Evolutionary conservation across 805 yeast species (phyloP).

Genomic region (Barnettozyma siamensis): DNA sequence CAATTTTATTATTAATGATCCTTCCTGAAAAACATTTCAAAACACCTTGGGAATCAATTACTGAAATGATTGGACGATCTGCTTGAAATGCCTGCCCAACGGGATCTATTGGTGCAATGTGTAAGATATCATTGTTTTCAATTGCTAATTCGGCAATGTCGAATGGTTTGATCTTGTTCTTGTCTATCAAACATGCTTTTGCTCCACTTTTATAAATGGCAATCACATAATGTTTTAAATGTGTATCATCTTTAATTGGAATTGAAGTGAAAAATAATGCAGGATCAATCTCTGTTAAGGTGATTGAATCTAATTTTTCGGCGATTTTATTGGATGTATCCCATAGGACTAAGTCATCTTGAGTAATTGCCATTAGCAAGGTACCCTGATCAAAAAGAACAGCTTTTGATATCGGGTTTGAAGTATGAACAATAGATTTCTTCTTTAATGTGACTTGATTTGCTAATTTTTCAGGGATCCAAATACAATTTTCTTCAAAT

Average conservation of each 20-base stretch:
- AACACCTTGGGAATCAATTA: slow-evolving; percentile 48
- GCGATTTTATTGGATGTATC: slow-evolving; percentile 38
- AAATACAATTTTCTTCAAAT: slow-evolving; percentile 55
- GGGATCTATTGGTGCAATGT: slow-evolving; percentile 61
- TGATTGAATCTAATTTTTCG: slow-evolving; percentile 11
- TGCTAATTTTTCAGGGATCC: slow-evolving; percentile 42
- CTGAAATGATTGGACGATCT: slow-evolving; percentile 43
- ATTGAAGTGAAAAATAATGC: slow-evolving; percentile 30
- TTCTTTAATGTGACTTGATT: slow-evolving; percentile 31
- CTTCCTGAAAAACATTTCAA: slow-evolving; percentile 43
- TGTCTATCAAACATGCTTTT: slow-evolving; percentile 35
- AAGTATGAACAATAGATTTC: slow-evolving; percentile 39
- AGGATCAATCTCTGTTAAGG: slow-evolving; percentile 9
- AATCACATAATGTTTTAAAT: slow-evolving; percentile 40
- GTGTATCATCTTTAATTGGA: slow-evolving; percentile 29
- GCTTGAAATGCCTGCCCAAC: slow-evolving; percentile 37
- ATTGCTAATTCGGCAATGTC: slow-evolving; percentile 36
- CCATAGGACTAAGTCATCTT: slow-evolving; percentile 51
- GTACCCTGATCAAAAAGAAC: slow-evolving; percentile 44
- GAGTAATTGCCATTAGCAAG: slow-evolving; percentile 39
- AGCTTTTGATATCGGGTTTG: slow-evolving; percentile 42
- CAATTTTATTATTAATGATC: slow-evolving; percentile 27
- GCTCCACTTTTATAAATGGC: slow-evolving; percentile 40
- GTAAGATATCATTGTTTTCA: slow-evolving; percentile 31
- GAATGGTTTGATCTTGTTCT: slow-evolving; percentile 25